Base-by-base conservation (phyloP, 139 green algal genomes). In the Parachlorella kessleri region DNA sequence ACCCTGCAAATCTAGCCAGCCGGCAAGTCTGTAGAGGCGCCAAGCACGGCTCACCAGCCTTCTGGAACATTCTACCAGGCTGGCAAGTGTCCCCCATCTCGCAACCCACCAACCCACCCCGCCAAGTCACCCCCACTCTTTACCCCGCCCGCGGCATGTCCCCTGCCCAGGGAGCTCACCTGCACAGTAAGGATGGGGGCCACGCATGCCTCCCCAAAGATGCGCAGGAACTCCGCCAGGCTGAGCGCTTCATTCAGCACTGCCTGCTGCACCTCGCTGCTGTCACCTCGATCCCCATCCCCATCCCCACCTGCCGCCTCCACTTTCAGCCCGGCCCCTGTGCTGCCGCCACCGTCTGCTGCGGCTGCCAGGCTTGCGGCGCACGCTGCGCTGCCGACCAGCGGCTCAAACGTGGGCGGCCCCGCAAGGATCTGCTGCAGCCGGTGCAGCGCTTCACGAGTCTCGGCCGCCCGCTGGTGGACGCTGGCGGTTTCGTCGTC, bases 221-320 rank as follows among this genome's bases (percentile, higher is more conserved):
- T 59, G 26, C 42, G 32, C 26, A 91, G 55, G 54, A 91, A 91
- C 55, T 91, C 87, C 21, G 85, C 80, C 2, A 87, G 72, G 10
- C 76, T 65, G 32, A 85, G 65, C 39, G 81, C 81, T 54, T 90
- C 78, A 32, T 39, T 55, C 36, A 88, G 76, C 4, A 68, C 33
- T 14, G 70, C 66, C 70, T 71, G 73, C 63, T 69, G 26, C n/a
- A n/a, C n/a, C n/a, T n/a, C n/a, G n/a, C n/a, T n/a, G n/a, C n/a
- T n/a, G n/a, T n/a, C n/a, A n/a, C n/a, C n/a, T n/a, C n/a, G n/a
- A n/a, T n/a, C n/a, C n/a, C n/a, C n/a, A n/a, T n/a, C n/a, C n/a
- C n/a, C n/a, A n/a, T n/a, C n/a, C n/a, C n/a, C n/a, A n/a, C n/a
- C n/a, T n/a, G n/a, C n/a, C 18, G 26, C 63, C 18, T 33, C 28